Conservation (phyloP, 2,329 filamentous ascomycete genomes). For the Alternaria alternata region DNA sequence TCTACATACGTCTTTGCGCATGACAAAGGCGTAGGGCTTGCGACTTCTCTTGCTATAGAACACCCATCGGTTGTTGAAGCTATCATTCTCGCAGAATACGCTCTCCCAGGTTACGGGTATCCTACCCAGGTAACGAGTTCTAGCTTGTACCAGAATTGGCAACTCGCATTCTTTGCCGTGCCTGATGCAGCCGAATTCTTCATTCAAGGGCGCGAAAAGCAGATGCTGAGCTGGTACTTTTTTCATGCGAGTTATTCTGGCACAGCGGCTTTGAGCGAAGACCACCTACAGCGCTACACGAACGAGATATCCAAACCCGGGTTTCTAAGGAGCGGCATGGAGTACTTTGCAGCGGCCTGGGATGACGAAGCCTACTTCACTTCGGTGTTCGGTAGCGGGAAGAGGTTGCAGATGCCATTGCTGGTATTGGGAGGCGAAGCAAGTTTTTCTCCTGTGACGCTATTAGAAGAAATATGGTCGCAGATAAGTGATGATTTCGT, state of each 20-base stretch:
- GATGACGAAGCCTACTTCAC: not conserved
- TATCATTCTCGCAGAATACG: not conserved
- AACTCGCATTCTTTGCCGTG: conserved; percentile 56
- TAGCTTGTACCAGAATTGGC: conserved; percentile 51
- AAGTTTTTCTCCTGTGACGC: not conserved
- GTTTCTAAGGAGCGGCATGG: conserved; percentile 51
- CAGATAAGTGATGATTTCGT: not conserved
- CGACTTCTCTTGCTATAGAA: conserved; percentile 32
- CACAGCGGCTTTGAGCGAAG: conserved; percentile 48
- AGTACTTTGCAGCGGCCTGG: conserved; percentile 39
- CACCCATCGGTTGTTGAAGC: not conserved
- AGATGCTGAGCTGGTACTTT: conserved; percentile 59
- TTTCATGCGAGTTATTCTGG: conserved; percentile 57
- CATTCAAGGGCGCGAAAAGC: conserved; percentile 53
- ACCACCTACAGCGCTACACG: conserved; percentile 52
- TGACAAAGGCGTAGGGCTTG: conserved; percentile 57
- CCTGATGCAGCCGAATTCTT: conserved; percentile 59
- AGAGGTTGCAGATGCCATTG: not conserved
- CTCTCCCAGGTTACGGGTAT: not conserved
- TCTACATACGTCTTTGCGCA: conserved; percentile 54
- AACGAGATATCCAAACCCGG: conserved; percentile 47
- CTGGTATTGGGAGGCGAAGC: not conserved
- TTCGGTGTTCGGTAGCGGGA: not conserved
- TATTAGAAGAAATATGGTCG: not conserved
- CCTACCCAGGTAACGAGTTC: conserved; percentile 36